phyloP scores from a whole-genome alignment of 2,329 filamentous ascomycete genomes.

The Alternaria atra region DNA sequence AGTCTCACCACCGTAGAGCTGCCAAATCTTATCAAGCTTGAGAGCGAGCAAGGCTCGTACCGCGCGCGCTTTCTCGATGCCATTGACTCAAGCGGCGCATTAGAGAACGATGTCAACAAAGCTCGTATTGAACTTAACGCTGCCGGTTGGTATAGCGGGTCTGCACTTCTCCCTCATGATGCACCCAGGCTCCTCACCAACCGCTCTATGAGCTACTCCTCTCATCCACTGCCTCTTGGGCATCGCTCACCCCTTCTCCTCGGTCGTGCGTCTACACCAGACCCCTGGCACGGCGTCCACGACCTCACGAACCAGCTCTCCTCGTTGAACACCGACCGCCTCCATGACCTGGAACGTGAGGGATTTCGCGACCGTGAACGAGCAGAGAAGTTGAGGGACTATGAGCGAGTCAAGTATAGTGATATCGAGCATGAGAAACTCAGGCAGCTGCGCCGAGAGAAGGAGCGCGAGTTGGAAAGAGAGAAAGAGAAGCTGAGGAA shows the following conservation, averaged over 20 bases:
- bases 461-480: constrained; percentile 4
- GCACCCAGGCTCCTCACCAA: not conserved
- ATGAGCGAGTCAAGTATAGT: not conserved
- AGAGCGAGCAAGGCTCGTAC: constrained; percentile 24
- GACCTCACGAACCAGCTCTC: not conserved
- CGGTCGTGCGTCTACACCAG: not conserved
- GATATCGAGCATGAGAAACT: constrained; percentile 1
- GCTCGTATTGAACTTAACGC: constrained; percentile 23
- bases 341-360: not conserved
- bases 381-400: not conserved
- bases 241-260: not conserved
- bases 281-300: not conserved
- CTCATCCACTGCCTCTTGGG: not conserved
- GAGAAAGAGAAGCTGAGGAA: constrained; percentile 7
- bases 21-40: constrained; percentile 36
- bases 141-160: constrained; percentile 16
- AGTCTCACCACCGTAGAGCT: constrained; percentile 15
- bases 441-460: not conserved
- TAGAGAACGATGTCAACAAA: constrained; percentile 38
- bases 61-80: constrained; percentile 26
- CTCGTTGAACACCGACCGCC: not conserved
- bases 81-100: constrained; percentile 21
- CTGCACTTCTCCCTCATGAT: not conserved
- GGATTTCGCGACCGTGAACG: not conserved
- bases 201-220: not conserved